A percentile compares a stretch with the other conserved stretches of the same genome.
These are phyloP conservation scores for Mycocentrospora acerina DNA, from an alignment of 2,329 filamentous ascomycete species.

Conservation along the genomic window DNA sequence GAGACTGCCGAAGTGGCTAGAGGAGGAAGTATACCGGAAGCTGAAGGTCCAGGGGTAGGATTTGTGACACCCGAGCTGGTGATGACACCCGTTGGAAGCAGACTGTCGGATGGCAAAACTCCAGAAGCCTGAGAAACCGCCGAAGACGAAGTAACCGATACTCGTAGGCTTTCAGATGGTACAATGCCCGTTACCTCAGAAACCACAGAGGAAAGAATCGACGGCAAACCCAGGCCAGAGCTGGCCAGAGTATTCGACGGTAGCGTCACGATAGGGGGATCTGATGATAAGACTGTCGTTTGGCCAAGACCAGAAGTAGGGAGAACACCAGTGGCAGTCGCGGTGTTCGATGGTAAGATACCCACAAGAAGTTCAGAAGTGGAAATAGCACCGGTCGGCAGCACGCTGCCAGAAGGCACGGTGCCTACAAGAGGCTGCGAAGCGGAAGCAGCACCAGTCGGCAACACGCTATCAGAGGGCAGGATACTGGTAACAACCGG, in stretches of 20 bases:
- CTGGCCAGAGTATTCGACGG: conserved; percentile 1
- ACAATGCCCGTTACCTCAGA: conserved; percentile 24
- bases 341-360: too few species aligned
- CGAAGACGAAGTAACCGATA: conserved; percentile 16
- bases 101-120: conserved; percentile 11
- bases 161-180: conserved; percentile 8
- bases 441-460: too few species aligned
- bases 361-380: too few species aligned
- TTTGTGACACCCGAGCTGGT: conserved; percentile 16
- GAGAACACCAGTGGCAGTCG: too few species aligned
- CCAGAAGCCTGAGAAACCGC: conserved; percentile 24
- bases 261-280: too few species aligned
- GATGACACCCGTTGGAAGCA: conserved; percentile 9
- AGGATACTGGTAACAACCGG: conserved; percentile 23
- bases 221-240: conserved; percentile 5
- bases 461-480: conserved; percentile 10
- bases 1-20: conserved; percentile 17
- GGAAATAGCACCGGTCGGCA: too few species aligned
- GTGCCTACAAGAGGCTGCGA: too few species aligned
- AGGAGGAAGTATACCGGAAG: conserved; percentile 18
- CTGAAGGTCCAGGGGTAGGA: conserved; percentile 13
- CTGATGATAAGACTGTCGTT: too few species aligned
- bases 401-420: too few species aligned
- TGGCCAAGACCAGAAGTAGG: too few species aligned
- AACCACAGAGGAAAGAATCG: conserved; percentile 22